phyloP scores from a whole-genome alignment of 495 filamentous ascomycete genomes.

The Trichodelitschia bisporula region DNA sequence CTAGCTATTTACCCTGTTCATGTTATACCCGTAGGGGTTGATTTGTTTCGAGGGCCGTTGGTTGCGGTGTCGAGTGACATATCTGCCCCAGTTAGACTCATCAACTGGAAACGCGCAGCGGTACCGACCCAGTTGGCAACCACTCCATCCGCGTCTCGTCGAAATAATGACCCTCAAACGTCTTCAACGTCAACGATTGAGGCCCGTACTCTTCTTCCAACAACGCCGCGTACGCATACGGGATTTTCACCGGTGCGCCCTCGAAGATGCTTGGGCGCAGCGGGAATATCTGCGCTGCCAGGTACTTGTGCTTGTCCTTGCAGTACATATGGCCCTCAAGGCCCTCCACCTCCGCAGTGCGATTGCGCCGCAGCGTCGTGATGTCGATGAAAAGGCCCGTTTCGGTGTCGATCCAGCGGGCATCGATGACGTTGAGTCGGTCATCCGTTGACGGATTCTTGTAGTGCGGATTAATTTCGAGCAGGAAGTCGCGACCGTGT shows the following conservation, averaged over 20 bases:
- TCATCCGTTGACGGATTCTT: conserved; percentile 22
- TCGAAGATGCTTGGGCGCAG: conserved; percentile 58
- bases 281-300: conserved; percentile 48
- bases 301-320: conserved; percentile 32
- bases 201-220: conserved; percentile 52
- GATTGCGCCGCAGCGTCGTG: conserved; percentile 27
- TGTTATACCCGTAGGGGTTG: too few relatives aligned
- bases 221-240: conserved; percentile 47
- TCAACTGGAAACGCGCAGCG: too few relatives aligned
- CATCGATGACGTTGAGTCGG: conserved; percentile 31
- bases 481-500: conserved; percentile 6
- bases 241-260: conserved; percentile 46
- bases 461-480: conserved; percentile 37
- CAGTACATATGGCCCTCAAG: conserved; percentile 23
- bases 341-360: conserved; percentile 14
- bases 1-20: too few relatives aligned
- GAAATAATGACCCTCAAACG: conserved; percentile 22
- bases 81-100: too few relatives aligned
- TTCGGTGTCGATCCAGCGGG: conserved; percentile 32
- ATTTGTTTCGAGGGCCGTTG: too few relatives aligned
- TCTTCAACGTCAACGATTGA: conserved; percentile 34
- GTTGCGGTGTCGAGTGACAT: too few relatives aligned
- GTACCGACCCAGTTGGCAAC: too few relatives aligned
- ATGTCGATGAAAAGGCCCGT: conserved; percentile 41
- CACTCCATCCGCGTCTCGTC: conserved; percentile 7